These are phyloP conservation scores for Globisporangium polare DNA, from an alignment of 352 stramenopile species.

Conservation along the genomic window DNA sequence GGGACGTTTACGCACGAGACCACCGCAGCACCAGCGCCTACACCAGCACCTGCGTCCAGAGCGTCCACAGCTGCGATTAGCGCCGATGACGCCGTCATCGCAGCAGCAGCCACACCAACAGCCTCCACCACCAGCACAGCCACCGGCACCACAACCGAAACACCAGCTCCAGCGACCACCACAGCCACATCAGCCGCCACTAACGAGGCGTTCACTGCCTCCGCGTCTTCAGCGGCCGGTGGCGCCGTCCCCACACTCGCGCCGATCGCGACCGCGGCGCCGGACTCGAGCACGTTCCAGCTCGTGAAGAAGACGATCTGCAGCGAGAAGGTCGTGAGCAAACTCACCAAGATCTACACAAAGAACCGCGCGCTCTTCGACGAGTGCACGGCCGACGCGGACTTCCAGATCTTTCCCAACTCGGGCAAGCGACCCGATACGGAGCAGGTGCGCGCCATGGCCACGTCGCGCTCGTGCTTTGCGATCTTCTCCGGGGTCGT, in stretches of 20 bases:
- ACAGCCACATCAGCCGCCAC: no score
- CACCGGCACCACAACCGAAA: not conserved
- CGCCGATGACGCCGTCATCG: not conserved
- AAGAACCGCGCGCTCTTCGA: constrained; percentile 57
- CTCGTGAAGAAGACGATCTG: constrained; percentile 37
- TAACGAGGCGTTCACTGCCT: not conserved
- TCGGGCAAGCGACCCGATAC: constrained; percentile 36
- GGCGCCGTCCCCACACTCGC: constrained; percentile 11
- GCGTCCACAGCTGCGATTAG: not conserved
- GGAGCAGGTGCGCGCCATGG: constrained; percentile 44
- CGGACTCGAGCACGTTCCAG: constrained; percentile 43
- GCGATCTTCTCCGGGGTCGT: constrained; percentile 52
- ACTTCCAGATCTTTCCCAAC: constrained; percentile 68
- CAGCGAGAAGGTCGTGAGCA: constrained; percentile 32
- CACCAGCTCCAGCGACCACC: no score
- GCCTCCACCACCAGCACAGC: constrained; percentile 16
- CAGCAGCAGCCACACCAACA: not conserved
- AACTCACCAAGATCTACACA: constrained; percentile 45
- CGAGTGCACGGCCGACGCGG: constrained; percentile 39
- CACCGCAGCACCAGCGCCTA: not conserved
- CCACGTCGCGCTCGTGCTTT: constrained; percentile 34
- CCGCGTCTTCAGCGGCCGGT: not conserved
- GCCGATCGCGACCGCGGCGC: constrained; percentile 31
- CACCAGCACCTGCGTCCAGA: not conserved
- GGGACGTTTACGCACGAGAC: not conserved